phyloP scores from a whole-genome alignment of 2,329 filamentous ascomycete species.

The Penicillium thymicola region DNA sequence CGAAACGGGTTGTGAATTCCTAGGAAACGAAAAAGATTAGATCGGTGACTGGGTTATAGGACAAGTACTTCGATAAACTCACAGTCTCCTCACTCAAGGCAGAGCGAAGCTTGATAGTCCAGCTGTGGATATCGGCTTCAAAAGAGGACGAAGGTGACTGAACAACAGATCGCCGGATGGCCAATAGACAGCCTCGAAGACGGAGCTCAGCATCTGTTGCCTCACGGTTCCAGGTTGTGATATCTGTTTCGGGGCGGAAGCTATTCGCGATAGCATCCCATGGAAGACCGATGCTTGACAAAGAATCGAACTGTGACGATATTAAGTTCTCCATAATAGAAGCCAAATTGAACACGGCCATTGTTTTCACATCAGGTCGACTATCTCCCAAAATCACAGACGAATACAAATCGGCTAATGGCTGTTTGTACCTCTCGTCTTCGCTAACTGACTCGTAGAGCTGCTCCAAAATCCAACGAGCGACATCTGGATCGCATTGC shows the following conservation, averaged over 20 bases:
- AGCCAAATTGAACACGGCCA: constrained; percentile 34
- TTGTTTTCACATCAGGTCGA: constrained; percentile 27
- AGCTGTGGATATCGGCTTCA: constrained; percentile 28
- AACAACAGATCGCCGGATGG: constrained; percentile 21
- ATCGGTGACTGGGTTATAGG: neutral
- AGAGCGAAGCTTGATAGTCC: constrained; percentile 36
- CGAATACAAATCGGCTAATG: constrained; percentile 30
- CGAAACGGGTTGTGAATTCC: constrained; percentile 41
- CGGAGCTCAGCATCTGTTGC: constrained; percentile 37
- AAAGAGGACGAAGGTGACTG: constrained; percentile 12
- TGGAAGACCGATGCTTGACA: constrained; percentile 26
- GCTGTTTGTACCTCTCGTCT: constrained; percentile 21
- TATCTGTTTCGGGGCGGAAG: constrained; percentile 24
- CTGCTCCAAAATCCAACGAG: constrained; percentile 35
- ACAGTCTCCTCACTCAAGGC: constrained; percentile 44
- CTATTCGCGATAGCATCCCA: constrained; percentile 26
- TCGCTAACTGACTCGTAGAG: constrained; percentile 26
- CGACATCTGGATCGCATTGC: constrained; percentile 32
- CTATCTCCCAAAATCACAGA: constrained; percentile 28
- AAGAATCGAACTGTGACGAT: constrained; percentile 12
- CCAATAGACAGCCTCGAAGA: constrained; percentile 39
- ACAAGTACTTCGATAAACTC: constrained; percentile 10
- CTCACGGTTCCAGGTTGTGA: constrained; percentile 34
- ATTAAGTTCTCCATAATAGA: constrained; percentile 30
- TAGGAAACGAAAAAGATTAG: constrained; percentile 12